These are phyloP conservation scores for Hansenula anomala DNA, from an alignment of 1,139 yeast genomes.

Conservation along the genomic window DNA sequence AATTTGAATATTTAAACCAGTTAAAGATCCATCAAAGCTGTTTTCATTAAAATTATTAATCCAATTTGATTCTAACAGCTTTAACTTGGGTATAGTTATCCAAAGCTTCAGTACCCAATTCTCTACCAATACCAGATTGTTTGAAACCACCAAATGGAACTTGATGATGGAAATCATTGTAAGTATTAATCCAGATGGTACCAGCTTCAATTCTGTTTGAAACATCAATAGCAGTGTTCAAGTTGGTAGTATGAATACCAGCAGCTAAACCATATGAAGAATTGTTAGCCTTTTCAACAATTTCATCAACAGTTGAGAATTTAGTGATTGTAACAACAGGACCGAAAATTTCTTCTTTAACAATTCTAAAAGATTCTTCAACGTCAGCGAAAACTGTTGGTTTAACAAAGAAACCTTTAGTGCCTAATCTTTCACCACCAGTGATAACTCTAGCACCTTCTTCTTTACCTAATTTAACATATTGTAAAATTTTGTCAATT, in stretches of 20 bases:
- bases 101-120: slow-evolving; percentile 60
- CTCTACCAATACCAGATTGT: slow-evolving; percentile 65
- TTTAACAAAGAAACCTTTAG: slow-evolving; percentile 58
- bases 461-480: slow-evolving; percentile 50
- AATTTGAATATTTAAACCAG: not conserved
- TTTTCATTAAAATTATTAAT: not conserved
- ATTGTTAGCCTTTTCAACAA: slow-evolving; percentile 47
- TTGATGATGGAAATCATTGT: slow-evolving; percentile 55
- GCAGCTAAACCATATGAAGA: slow-evolving; percentile 62
- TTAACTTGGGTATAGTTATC: slow-evolving; percentile 56
- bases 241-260: slow-evolving; percentile 50
- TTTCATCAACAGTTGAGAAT: slow-evolving; percentile 51
- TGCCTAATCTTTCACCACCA: slow-evolving; percentile 54
- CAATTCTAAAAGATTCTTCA: slow-evolving; percentile 55
- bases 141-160: slow-evolving; percentile 53
- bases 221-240: slow-evolving; percentile 40
- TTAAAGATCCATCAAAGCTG: not conserved
- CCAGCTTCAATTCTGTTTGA: slow-evolving; percentile 52
- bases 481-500: slow-evolving; percentile 49
- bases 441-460: slow-evolving; percentile 56
- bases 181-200: slow-evolving; percentile 48
- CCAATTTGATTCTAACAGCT: slow-evolving; percentile 46
- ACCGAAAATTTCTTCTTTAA: slow-evolving; percentile 66
- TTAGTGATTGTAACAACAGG: slow-evolving; percentile 57
- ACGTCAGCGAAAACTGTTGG: slow-evolving; percentile 72